Base-by-base conservation (phyloP, 2,329 filamentous ascomycete species). In the Cladosporium sp. region DNA sequence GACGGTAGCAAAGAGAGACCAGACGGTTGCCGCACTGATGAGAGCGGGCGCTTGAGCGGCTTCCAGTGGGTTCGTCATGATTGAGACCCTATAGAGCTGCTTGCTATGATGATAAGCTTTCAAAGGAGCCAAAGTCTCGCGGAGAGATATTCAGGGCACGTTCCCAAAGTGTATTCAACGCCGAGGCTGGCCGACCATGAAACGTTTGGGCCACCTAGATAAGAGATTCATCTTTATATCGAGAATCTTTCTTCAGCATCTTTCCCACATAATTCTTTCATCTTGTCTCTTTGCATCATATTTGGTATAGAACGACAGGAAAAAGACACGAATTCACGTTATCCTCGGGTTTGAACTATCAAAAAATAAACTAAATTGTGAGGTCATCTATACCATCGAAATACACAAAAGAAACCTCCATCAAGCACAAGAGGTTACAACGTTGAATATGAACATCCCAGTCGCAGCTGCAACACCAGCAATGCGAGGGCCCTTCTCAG, bases 1-100 rank as follows among this genome's bases (percentile, higher is more conserved):
- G 57, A 87, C 79, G 26, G 84, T 82, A 51, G 83, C 81, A 53
- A 82, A 77, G 66, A 88, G 80, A 64, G 85, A 87, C 67, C 85
- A 76, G 49, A 85, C 70, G 6, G 86, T 88, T 6, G 83, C 82
- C 51, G 77, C 75, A 72, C 81, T 80, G 71, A 83, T 79, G 61
- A 76, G 64, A 16, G 48, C 26, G 25, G 65, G 65, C 26, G 26
- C 28, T 43, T 65, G 62, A n/a, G 34, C 16, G n/a, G 32, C 48
- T 46, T 51, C 49, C 60, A 63, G 43, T 54, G 60, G 60, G 26
- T 6, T n/a, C 30, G 39, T 21, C 51, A 54, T 54, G 39, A 21
- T 46, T 46, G 7, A 18, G 28, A 13, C 26, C 51, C 51, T 54
- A 54, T 54, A 54, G 1, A 21, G 39, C 39, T 46, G n/a, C n/a